Evolutionary conservation across 73 alveolate genomes (phyloP), one percentile per base, ranked within the genome.

Genomic region (Paramecium tetraurelia): DNA sequence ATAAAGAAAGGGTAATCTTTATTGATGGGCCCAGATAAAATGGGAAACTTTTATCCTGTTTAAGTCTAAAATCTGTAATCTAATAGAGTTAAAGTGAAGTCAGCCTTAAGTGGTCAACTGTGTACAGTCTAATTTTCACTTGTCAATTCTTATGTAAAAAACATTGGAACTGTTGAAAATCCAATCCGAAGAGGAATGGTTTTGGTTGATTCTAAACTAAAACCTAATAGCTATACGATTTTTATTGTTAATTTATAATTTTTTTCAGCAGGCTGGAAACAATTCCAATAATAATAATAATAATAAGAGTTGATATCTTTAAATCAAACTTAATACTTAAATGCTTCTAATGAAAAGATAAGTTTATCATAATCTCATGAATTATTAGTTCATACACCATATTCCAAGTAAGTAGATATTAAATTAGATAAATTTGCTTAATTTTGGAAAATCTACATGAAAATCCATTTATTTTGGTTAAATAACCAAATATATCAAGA

Each of bases 1-100:
- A 84, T 98, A 3, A 63, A 92, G 16, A 84, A 84, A 50, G 93
- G 96, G 24, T 80, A 97, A 77, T 92, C 86, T 70, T 80, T 95
- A 94, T 85, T 46, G 87, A 92, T 98, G 50, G 99, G 99, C 4
- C 99, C 99, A 1, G 99, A 98, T 86, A 83, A 94, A 38, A 90
- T 76, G 10, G 99, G 99, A 2, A 92, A 95, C 70, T 98, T 98
- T 68, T 87, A 92, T 85, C 93, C 94, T 69, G 97, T 96, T 40
- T 97, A 94, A 92, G 96, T 98, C 2, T 72, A 94, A 57, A 96
- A 93, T 69, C 96, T 98, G 53, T 97, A 97, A 93, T 97, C 98
- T 75, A 98, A 96, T 85, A 94, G 93, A 85, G 95, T 97, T 10
- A 92, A 95, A 58, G 98, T 80, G 18, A 94, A 94, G 59, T 92